phyloP scores from a whole-genome alignment of 1,139 yeast species.

The Wickerhamomyces sp. region DNA sequence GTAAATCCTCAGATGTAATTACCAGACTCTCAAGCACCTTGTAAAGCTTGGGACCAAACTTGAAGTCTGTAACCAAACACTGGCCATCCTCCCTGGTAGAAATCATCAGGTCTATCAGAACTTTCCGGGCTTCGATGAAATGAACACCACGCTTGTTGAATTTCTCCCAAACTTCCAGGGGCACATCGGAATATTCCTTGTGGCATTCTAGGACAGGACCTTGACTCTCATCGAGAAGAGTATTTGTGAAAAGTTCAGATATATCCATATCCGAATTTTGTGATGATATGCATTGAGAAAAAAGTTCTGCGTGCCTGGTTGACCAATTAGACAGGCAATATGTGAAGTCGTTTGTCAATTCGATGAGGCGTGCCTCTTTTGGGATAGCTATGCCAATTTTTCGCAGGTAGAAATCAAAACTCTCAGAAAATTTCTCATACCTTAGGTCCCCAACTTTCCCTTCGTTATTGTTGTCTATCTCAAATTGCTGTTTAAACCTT shows the following conservation, averaged over 20 bases:
- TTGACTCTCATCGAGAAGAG: constrained; percentile 18
- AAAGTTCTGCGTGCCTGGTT: constrained; percentile 30
- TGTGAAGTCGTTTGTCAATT: constrained; percentile 30
- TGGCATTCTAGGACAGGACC: neutral
- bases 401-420: constrained; percentile 7
- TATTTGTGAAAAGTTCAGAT: constrained; percentile 25
- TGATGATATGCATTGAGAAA: constrained; percentile 24
- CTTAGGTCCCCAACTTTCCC: constrained; percentile 10
- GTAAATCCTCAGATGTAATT: constrained; percentile 8
- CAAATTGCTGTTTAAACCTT: constrained; percentile 32
- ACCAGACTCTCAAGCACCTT: constrained; percentile 12
- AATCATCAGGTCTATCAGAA: constrained; percentile 39
- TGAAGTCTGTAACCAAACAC: constrained; percentile 28
- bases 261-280: constrained; percentile 14
- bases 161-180: constrained; percentile 4
- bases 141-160: constrained; percentile 4
- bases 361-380: neutral
- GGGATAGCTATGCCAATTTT: neutral
- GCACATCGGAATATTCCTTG: constrained; percentile 13
- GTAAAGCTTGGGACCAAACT: constrained; percentile 10
- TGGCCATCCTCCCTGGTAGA: constrained; percentile 16
- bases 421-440: constrained; percentile 6
- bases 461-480: constrained; percentile 17
- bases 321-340: constrained; percentile 40
- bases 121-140: constrained; percentile 38